Evolutionary conservation across 192 early-diverging fungal species (phyloP).

Genomic region (Obelidium mucronatum): DNA sequence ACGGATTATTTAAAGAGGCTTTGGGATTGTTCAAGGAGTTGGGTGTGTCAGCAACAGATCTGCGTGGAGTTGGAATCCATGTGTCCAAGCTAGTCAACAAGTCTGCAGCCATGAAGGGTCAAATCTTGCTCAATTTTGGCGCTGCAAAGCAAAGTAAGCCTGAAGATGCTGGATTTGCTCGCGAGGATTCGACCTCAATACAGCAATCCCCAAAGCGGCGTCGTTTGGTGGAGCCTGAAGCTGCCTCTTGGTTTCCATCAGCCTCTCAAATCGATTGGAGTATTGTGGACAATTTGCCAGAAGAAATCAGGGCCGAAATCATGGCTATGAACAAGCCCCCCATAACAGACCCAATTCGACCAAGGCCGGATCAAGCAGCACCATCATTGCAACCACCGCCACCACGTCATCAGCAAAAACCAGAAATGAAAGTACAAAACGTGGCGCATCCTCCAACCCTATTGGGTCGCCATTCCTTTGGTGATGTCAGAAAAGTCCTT

Average conservation of each 20-base stretch:
- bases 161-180: not conserved
- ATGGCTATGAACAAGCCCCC: not conserved
- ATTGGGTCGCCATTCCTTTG: not conserved
- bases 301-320: constrained; percentile 41
- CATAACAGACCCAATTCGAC: not conserved
- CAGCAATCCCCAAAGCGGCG: not conserved
- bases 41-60: constrained; percentile 29
- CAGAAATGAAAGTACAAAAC: not conserved
- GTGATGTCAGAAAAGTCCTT: not conserved
- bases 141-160: not conserved
- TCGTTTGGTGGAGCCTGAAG: not conserved
- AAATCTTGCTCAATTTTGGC: constrained; percentile 26
- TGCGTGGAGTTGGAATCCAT: constrained; percentile 56
- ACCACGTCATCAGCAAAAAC: not conserved
- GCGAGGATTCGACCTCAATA: not conserved
- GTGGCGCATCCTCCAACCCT: not conserved
- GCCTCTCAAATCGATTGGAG: constrained; percentile 52
- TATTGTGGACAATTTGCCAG: constrained; percentile 43
- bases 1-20: constrained; percentile 33
- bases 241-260: constrained; percentile 16
- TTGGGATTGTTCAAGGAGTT: constrained; percentile 36
- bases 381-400: not conserved
- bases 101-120: constrained; percentile 16
- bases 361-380: not conserved
- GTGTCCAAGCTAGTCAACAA: constrained; percentile 37